Evolutionary conservation across 208 protist species (phyloP).

Genomic region (Crithidia fasciculata): DNA sequence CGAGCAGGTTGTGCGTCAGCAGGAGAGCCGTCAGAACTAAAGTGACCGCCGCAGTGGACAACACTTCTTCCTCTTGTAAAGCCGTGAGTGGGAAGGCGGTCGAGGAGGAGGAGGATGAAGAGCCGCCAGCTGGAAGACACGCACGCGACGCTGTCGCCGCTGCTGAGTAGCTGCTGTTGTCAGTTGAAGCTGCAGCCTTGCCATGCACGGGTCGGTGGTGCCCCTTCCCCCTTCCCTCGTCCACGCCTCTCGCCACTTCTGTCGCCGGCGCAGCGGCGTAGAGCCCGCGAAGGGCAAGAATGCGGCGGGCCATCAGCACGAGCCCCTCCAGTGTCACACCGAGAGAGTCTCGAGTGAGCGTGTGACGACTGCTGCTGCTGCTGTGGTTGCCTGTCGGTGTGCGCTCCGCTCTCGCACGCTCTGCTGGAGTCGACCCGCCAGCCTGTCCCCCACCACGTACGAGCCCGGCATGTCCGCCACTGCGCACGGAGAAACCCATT

Average conservation of each 20-base stretch:
- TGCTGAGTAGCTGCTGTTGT: too few species aligned
- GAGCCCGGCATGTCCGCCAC: slow-evolving; percentile 16
- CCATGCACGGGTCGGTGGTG: not conserved
- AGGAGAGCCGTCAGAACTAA: slow-evolving; percentile 51
- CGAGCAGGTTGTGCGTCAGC: slow-evolving; percentile 34
- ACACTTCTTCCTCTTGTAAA: slow-evolving; percentile 35
- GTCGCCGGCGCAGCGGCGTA: slow-evolving; percentile 6
- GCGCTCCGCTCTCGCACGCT: too few species aligned
- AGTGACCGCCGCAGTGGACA: slow-evolving; percentile 42
- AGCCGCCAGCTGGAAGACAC: not conserved
- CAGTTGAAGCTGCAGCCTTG: too few species aligned
- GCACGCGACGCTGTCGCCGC: too few species aligned
- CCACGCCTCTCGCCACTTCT: not conserved
- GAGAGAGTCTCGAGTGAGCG: slow-evolving; percentile 46
- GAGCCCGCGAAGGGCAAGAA: slow-evolving; percentile 37
- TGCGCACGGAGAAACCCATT: slow-evolving; percentile 33
- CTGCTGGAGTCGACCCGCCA: not conserved
- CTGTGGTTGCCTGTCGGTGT: not conserved
- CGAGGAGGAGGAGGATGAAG: not conserved
- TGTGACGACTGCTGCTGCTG: slow-evolving; percentile 18
- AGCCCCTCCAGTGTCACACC: slow-evolving; percentile 49
- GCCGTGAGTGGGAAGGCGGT: not conserved
- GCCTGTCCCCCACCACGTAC: slow-evolving; percentile 7
- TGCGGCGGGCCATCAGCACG: slow-evolving; percentile 46
- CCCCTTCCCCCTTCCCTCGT: not conserved